A percentile compares a stretch with the other conserved stretches of the same genome.
These are phyloP conservation scores for Eucalyptus coolabah DNA, from an alignment of 345 rosid genomes.

Conservation along the genomic window DNA sequence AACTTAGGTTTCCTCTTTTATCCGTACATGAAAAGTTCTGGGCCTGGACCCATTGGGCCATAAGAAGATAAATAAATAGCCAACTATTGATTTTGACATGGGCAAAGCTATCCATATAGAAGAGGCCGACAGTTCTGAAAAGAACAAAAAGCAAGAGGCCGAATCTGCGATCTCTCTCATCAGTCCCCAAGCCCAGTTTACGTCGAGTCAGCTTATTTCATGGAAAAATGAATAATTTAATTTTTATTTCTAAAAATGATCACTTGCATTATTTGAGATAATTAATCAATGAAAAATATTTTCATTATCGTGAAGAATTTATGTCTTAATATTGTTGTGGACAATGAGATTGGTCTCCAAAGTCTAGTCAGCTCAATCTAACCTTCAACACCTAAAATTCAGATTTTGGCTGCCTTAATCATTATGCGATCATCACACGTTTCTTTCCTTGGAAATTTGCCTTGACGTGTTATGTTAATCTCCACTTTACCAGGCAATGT, in stretches of 20 bases:
- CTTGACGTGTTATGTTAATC: background rate
- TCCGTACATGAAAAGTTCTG: background rate
- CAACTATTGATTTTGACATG: background rate
- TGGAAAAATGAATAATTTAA: no score
- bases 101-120: background rate
- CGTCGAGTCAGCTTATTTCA: background rate
- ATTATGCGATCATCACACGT: background rate
- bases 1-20: background rate
- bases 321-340: background rate
- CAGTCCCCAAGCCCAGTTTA: background rate
- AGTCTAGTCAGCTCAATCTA: background rate
- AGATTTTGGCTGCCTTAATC: background rate
- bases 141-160: background rate
- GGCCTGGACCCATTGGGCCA: background rate
- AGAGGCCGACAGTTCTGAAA: background rate
- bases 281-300: background rate
- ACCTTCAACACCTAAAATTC: background rate
- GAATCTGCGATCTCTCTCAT: background rate
- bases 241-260: background rate
- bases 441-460: background rate
- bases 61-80: background rate
- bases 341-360: no score
- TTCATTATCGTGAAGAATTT: accelerated
- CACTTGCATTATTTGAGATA: background rate
- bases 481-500: background rate